phyloP scores from a whole-genome alignment of 345 rosid genomes.

The Salix viminalis region DNA sequence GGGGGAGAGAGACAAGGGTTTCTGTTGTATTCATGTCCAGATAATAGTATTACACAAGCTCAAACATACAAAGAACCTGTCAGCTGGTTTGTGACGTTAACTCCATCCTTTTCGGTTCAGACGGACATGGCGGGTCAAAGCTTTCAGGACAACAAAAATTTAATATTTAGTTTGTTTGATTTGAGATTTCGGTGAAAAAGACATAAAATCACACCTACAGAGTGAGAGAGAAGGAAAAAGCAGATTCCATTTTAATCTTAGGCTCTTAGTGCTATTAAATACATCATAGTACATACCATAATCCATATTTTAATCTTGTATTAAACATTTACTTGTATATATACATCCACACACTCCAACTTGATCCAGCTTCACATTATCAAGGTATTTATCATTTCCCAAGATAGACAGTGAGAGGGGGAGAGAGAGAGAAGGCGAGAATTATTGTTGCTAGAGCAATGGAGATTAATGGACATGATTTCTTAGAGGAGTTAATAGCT shows the following conservation, averaged over 20 bases:
- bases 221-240: neutral
- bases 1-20: neutral
- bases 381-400: conserved; percentile 25
- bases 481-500: conserved; percentile 37
- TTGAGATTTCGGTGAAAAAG: conserved; percentile 50
- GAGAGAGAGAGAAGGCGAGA: neutral
- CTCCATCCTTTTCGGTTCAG: conserved; percentile 20
- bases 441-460: conserved; percentile 9
- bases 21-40: neutral
- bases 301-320: conserved; percentile 2
- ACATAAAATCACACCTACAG: conserved; percentile 24
- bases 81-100: conserved; percentile 19
- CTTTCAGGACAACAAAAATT: conserved; percentile 12
- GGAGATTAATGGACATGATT: conserved; percentile 36
- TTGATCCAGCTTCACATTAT: conserved; percentile 24
- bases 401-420: neutral
- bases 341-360: conserved; percentile 28
- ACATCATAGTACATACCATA: conserved; percentile 4
- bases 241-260: conserved; percentile 27
- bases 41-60: neutral
- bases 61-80: conserved; percentile 14
- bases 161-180: conserved; percentile 17
- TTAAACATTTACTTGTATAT: neutral
- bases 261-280: conserved; percentile 6
- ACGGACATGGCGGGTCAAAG: conserved; percentile 39